These are phyloP conservation scores for Russula sp. DNA, from an alignment of 768 basidiomycete species.

Conservation along the genomic window DNA sequence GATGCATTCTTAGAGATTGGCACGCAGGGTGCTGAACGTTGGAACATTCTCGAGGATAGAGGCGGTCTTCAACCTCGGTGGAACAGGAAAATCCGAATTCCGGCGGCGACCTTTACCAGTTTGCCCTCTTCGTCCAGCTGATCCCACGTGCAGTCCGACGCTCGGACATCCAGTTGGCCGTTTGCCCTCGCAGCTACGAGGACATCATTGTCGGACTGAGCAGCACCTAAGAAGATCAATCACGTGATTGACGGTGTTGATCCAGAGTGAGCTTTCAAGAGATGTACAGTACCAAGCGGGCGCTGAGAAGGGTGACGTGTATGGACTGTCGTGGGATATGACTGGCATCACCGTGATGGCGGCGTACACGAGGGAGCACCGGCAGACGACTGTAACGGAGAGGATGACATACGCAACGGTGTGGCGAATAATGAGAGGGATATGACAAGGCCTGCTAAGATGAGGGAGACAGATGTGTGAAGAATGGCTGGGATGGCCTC, in stretches of 20 bases:
- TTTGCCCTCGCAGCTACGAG: background rate
- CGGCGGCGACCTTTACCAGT: background rate
- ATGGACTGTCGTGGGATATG: slow-evolving; percentile 12
- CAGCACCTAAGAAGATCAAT: too few relatives aligned
- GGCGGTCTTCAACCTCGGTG: background rate
- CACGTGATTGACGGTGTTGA: background rate
- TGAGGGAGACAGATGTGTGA: slow-evolving; percentile 18
- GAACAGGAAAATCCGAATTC: slow-evolving; percentile 11
- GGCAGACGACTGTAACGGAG: background rate
- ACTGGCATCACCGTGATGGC: slow-evolving; percentile 11
- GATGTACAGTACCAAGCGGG: background rate
- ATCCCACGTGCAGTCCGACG: slow-evolving; percentile 12
- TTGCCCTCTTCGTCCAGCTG: slow-evolving; percentile 11
- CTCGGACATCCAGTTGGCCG: slow-evolving; percentile 5
- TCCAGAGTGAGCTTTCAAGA: background rate
- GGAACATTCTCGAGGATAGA: background rate
- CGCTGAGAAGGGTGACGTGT: slow-evolving; percentile 13
- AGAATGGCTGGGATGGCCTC: slow-evolving; percentile 18
- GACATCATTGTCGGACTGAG: too few relatives aligned
- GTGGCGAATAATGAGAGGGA: slow-evolving; percentile 16
- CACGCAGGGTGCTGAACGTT: background rate
- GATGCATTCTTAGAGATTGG: background rate
- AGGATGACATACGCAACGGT: slow-evolving; percentile 7
- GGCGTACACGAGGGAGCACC: background rate
- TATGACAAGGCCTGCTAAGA: slow-evolving; percentile 20